These are phyloP conservation scores for Zygnema circumcarinatum DNA, from an alignment of 139 green algal genomes.

Conservation along the genomic window DNA sequence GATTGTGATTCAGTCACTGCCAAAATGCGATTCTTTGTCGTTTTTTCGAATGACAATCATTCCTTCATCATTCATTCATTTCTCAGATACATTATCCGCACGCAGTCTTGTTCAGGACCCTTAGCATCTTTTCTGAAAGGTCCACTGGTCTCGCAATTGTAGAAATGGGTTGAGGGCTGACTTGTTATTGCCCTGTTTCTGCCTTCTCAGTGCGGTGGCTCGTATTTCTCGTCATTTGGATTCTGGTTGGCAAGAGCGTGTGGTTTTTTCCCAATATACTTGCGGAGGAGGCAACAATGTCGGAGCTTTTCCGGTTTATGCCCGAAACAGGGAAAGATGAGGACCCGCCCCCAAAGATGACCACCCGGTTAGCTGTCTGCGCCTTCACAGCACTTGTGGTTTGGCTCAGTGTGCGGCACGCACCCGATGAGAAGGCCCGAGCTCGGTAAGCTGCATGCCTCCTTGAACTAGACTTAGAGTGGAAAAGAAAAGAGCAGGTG, in stretches of 20 bases:
- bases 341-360: slow-evolving; percentile 45
- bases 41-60: slow-evolving; percentile 1
- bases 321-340: slow-evolving; percentile 56
- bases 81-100: too few relatives aligned
- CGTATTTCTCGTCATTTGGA: slow-evolving; percentile 62
- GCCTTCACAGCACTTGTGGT: background rate
- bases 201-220: slow-evolving; percentile 45
- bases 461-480: background rate
- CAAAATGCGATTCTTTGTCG: slow-evolving; percentile 5
- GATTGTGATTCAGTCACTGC: background rate
- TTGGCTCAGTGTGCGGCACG: slow-evolving; percentile 44
- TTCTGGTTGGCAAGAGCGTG: slow-evolving; percentile 60
- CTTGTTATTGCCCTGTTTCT: too few relatives aligned
- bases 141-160: too few relatives aligned
- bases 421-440: slow-evolving; percentile 42
- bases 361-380: slow-evolving; percentile 28
- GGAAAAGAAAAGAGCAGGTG: background rate
- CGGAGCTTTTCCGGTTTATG: slow-evolving; percentile 59
- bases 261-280: slow-evolving; percentile 68
- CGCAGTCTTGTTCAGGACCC: too few relatives aligned
- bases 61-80: too few relatives aligned
- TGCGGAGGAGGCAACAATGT: slow-evolving; percentile 55
- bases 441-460: slow-evolving; percentile 20
- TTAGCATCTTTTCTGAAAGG: too few relatives aligned
- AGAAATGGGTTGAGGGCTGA: too few relatives aligned